Base-by-base conservation (phyloP, 345 rosid genomes). In the Rhodomyrtus tomentosa region DNA sequence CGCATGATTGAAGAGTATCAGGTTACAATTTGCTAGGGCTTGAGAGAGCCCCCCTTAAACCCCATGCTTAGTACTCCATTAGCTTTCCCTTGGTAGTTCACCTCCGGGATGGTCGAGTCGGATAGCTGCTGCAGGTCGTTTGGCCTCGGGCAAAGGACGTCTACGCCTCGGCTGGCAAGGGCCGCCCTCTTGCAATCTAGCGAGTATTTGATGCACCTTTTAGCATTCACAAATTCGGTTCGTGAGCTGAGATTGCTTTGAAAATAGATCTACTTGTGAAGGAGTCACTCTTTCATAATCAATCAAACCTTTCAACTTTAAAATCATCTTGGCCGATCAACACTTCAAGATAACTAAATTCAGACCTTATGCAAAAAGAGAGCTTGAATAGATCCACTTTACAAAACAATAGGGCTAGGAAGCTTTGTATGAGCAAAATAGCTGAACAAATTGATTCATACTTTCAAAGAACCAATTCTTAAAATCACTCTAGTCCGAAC, bases 381-480 rank as follows among this genome's bases (percentile, higher is more conserved):
- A 21, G 74, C 74, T 29, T 9, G 40, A 59, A 8, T 6, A 59
- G 74, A 29, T 15, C 74, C 40, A 29, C 74, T 29, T 59, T 27
- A 59, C 38, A 29, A 27, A 59, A 59, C 38, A 27, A 59, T 6
- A 59, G 21, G 38, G 29, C 73, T 59, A 29, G 73, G 73, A 27
- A 32, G 27, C 21, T 6, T 3, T 16, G 10, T 14, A 14, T 27
- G 73, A 14, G 38, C 73, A 27, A 29, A 59, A 29, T 59, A 59
- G 74, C 74, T 8, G 3, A 15, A 7, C 21, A 18, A 59, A 59
- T 40, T 29, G 22, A 59, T 59, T 29, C 74, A 15, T 29, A 59
- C 40, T 59, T 59, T 38, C 40, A 38, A 38, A 38, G 40, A 38
- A 91, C 92, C 98, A 96, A 95, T 93, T 59, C 40, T n/a, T 15